phyloP scores from a whole-genome alignment of 2,329 filamentous ascomycete genomes.

The Bretziella fagacearum region DNA sequence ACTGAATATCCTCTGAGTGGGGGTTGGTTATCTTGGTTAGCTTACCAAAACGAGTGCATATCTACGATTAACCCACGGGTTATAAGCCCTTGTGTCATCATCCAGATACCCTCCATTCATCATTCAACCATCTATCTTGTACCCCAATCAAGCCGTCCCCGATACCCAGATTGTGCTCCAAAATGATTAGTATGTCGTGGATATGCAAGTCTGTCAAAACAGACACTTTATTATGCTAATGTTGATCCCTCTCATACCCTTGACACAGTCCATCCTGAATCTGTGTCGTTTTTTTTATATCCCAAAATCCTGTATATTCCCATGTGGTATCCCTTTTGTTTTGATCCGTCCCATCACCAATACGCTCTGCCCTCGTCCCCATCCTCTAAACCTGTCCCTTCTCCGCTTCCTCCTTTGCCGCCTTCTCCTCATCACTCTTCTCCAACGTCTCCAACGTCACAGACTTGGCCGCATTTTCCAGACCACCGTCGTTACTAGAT shows the following conservation, averaged over 20 bases:
- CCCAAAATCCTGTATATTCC: constrained; percentile 5
- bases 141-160: too few species aligned
- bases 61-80: too few species aligned
- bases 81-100: too few species aligned
- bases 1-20: too few species aligned
- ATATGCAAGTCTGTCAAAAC: neutral
- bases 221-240: neutral
- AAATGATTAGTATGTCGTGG: neutral
- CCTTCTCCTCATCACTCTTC: constrained; percentile 9
- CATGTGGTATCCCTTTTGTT: constrained; percentile 5
- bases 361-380: too few species aligned
- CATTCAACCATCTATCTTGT: too few species aligned
- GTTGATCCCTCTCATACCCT: neutral
- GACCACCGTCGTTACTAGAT: constrained; percentile 23
- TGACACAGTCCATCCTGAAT: neutral
- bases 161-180: too few species aligned
- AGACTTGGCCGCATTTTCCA: constrained; percentile 19
- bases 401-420: neutral
- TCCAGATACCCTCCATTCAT: too few species aligned
- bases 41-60: too few species aligned
- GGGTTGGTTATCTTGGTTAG: too few species aligned
- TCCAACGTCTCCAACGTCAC: constrained; percentile 14
- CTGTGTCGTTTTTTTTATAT: neutral
- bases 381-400: neutral
- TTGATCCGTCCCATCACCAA: too few species aligned